A percentile compares a stretch with the other conserved stretches of the same genome.
Conservation (phyloP, 768 basidiomycete genomes). For the Tricholoma bakamatsutake region DNA sequence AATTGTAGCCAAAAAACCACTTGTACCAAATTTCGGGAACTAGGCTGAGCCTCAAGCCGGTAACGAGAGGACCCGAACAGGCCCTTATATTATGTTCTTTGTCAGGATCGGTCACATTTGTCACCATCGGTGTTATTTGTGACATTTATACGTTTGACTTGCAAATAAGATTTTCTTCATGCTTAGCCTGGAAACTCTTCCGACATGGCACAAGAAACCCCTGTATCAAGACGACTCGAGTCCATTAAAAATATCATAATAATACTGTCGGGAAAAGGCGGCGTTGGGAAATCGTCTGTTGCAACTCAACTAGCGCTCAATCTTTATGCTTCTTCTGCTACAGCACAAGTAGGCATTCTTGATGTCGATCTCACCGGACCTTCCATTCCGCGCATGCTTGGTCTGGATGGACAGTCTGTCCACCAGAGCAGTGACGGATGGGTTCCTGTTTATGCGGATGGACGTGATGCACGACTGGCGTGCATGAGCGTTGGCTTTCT, state of each 20-base stretch:
- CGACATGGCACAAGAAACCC: conserved; percentile 39
- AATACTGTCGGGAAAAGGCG: conserved; percentile 94
- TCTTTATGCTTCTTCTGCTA: conserved; percentile 65
- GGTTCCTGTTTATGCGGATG: conserved; percentile 97
- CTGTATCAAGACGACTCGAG: conserved; percentile 65
- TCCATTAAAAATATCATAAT: conserved; percentile 83
- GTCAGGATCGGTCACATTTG: neutral
- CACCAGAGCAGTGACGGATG: conserved; percentile 95
- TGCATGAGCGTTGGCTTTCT: conserved; percentile 98
- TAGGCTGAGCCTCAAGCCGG: too few relatives aligned
- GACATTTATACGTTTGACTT: neutral
- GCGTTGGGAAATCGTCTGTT: conserved; percentile 98
- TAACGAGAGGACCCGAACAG: too few relatives aligned
- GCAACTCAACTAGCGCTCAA: conserved; percentile 88
- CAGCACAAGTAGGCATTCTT: conserved; percentile 76
- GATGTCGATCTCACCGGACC: conserved; percentile 94
- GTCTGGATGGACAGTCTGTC: conserved; percentile 79
- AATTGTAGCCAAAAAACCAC: too few relatives aligned
- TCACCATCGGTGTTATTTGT: too few relatives aligned
- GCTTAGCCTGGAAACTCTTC: conserved; percentile 3
- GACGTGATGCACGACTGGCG: conserved; percentile 61
- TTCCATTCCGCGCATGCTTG: conserved; percentile 93
- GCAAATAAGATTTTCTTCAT: neutral
- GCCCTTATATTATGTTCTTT: too few relatives aligned
- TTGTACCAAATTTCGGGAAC: too few relatives aligned